Evolutionary conservation across 768 basidiomycete genomes (phyloP).

Genomic region (Amanita exitialis): DNA sequence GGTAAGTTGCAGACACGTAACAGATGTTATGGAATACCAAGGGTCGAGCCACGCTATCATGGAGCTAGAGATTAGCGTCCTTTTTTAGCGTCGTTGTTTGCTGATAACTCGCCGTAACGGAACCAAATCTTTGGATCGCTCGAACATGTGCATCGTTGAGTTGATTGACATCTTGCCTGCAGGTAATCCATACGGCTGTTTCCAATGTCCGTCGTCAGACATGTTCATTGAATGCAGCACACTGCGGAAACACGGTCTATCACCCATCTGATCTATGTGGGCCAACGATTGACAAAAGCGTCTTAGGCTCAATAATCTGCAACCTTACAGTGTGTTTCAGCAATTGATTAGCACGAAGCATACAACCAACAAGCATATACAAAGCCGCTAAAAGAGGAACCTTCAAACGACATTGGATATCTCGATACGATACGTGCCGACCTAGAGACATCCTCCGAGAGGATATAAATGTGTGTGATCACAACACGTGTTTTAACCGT

Average conservation of each 20-base stretch:
- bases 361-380: not conserved
- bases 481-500: conserved; percentile 1
- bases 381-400: not conserved
- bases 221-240: too few relatives aligned
- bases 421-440: not conserved
- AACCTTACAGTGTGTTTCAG: not conserved
- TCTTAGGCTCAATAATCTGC: not conserved
- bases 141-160: not conserved
- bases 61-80: not conserved
- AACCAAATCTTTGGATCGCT: not conserved
- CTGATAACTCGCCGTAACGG: not conserved
- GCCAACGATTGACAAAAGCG: not conserved
- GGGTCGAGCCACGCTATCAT: not conserved
- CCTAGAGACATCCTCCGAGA: not conserved
- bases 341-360: not conserved
- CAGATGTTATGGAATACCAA: not conserved
- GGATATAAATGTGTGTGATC: not conserved
- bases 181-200: not conserved
- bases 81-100: not conserved
- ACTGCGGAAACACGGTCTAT: not conserved
- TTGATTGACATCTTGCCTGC: not conserved
- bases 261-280: not conserved
- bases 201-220: too few relatives aligned
- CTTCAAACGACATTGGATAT: not conserved
- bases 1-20: not conserved